Base-by-base conservation (phyloP, 2,329 filamentous ascomycete species). In the Neofusicoccum kwambonambiense region DNA sequence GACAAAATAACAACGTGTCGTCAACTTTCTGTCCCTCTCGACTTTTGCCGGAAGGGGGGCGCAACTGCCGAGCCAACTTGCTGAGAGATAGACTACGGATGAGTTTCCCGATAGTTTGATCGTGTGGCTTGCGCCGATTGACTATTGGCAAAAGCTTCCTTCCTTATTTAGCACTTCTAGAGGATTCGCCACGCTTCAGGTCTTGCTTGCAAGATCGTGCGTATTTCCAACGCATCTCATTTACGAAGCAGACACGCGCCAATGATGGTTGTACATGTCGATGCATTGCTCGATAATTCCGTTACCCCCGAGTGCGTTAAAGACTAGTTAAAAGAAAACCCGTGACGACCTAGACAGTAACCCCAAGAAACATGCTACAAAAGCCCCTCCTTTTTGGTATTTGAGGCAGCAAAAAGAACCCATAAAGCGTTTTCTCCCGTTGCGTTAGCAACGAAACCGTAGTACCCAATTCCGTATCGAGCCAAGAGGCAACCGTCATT, bases 401-500 rank as follows among this genome's bases (percentile, higher is more conserved):
- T 47, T 15, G 56, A 60, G 42, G 56, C 22, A 35, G 56, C 56
- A 60, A 47, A 60, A 60, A 44, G 27, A 56, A 58, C 39, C 27
- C 39, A 44, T 11, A 58, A 31, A 19, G 17, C 54, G 17, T 58
- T 60, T 60, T 60, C 56, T 47, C n/a, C 27, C n/a, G 31, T 60
- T 31, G 56, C 56, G 31, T 37, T 19, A 60, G 56, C 56, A 60
- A 37, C 42, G 31, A 19, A 52, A 17, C n/a, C 15, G 19, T 39
- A 37, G 34, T 60, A 47, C 15, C 56, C 56, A 60, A 60, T 22
- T 17, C 31, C 56, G 31, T 19, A n/a, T 17, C 12, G 22, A 17
- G 42, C 34, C 31, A 47, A 64, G 37, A 56, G 27, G 50, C n/a
- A 17, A 47, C 19, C 37, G 45, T 62, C 42, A 47, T 64, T 83